Base-by-base conservation (phyloP, 2,329 filamentous ascomycete genomes). In the Hypocreales sp. region DNA sequence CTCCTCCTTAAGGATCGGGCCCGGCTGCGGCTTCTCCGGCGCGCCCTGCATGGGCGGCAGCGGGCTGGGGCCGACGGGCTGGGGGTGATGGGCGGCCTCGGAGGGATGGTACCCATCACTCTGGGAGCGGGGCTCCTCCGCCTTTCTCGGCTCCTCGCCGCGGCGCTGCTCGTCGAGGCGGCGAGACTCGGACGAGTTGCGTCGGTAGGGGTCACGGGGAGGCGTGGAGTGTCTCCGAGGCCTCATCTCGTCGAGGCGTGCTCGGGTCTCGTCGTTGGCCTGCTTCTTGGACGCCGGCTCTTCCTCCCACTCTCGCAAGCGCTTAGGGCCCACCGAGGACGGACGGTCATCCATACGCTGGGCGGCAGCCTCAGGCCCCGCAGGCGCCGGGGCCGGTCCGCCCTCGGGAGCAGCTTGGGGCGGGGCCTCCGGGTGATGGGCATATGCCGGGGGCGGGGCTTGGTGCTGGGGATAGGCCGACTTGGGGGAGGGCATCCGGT, bases 251-350 rank as follows among this genome's bases (percentile, higher is more conserved):
- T 93, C 84, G 38, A 94, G 64, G 29, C 83, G 79, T 32, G 81
- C 81, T 23, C 87, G 76, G 37, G 69, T 83, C 50, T 94, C 86
- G 5, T 95, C 87, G 21, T 75, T 92, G 8, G 81, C 77, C 34
- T 80, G 73, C 58, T 94, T 94, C 60, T 94, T 92, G 24, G 65
- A 63, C 4, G 73, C 57, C 14, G 71, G 59, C 20, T 92, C 83
- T 20, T 87, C 79, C 39, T 95, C 90, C 86, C 90, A 94, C 45
- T 95, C 90, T 26, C 86, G 76, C 49, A 75, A 67, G 31, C 90
- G 72, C 64, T 98, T 98, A 31, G 78, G 72, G 4, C 69, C 70
- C 8, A 81, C 79, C 20, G 83, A 92, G 1, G 77, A 56, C 12
- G 84, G 81, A n/a, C 84, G 70, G 30, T 92, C 66, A 29, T 71